These are phyloP conservation scores for Trametes punicea DNA, from an alignment of 768 basidiomycete species.

Conservation along the genomic window DNA sequence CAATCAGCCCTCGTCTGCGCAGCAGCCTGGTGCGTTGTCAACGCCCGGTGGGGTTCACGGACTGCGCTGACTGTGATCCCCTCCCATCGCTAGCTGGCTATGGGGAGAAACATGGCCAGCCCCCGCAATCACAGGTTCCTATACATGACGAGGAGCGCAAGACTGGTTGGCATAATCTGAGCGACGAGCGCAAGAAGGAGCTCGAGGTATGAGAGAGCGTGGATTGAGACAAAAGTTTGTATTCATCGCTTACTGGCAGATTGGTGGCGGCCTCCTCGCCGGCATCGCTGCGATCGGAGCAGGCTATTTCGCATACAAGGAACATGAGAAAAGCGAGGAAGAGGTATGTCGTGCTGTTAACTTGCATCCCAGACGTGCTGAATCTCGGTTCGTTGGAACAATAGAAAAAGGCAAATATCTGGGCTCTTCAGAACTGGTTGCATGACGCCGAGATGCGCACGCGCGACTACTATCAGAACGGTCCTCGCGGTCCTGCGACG, in stretches of 20 bases:
- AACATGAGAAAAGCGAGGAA: constrained; percentile 56
- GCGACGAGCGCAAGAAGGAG: constrained; percentile 54
- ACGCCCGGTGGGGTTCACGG: neutral
- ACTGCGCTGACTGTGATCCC: neutral
- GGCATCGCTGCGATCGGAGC: constrained; percentile 52
- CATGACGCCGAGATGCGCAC: constrained; percentile 55
- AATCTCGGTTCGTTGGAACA: neutral
- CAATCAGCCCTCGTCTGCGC: constrained; percentile 9
- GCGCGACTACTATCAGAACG: constrained; percentile 41
- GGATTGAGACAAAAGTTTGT: neutral
- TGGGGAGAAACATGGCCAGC: constrained; percentile 22
- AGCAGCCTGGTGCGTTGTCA: constrained; percentile 4
- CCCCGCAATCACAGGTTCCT: constrained; percentile 30
- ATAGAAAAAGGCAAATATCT: constrained; percentile 49
- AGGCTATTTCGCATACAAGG: constrained; percentile 49
- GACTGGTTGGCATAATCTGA: constrained; percentile 54
- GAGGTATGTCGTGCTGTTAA: constrained; percentile 37
- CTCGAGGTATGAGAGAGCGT: constrained; percentile 42
- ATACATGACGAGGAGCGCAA: constrained; percentile 45
- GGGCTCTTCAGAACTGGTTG: constrained; percentile 54
- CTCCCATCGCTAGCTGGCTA: constrained; percentile 4
- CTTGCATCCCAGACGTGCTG: neutral
- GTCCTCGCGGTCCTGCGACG: constrained; percentile 45
- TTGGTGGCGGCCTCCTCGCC: constrained; percentile 61
- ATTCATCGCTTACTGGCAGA: constrained; percentile 32